phyloP scores from a whole-genome alignment of 2,329 filamentous ascomycete species.

The Cladosporium sp. region DNA sequence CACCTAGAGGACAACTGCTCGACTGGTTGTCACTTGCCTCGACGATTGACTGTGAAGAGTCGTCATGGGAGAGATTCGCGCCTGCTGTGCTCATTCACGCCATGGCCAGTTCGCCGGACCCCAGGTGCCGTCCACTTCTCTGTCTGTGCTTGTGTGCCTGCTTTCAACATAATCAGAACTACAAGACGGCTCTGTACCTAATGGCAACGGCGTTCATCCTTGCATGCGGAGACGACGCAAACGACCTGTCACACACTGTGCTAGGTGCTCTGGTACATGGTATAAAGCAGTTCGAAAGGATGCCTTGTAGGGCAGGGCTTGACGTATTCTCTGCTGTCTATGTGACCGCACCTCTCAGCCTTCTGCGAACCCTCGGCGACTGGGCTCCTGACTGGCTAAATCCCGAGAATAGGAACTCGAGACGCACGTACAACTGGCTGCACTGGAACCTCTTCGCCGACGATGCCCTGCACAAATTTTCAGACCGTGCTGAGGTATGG shows the following conservation, averaged over 20 bases:
- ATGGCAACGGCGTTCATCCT: not conserved
- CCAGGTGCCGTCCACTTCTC: not conserved
- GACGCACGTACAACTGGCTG: constrained; percentile 14
- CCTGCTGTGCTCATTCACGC: not conserved
- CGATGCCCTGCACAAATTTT: not conserved
- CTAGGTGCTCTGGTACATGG: not conserved
- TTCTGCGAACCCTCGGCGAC: not conserved
- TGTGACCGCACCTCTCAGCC: not conserved
- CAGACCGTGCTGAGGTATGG: not conserved
- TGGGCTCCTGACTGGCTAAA: constrained; percentile 17
- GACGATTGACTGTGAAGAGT: not conserved
- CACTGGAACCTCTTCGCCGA: constrained; percentile 10
- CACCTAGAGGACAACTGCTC: not conserved
- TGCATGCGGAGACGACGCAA: not conserved
- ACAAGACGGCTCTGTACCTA: not conserved
- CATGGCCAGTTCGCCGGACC: constrained; percentile 1
- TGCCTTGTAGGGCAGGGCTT: not conserved
- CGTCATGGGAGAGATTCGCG: not conserved
- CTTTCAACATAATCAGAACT: not conserved
- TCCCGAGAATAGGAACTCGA: not conserved
- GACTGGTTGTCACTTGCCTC: constrained; percentile 8
- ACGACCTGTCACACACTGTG: not conserved
- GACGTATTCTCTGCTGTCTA: constrained; percentile 3
- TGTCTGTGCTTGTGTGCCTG: not conserved
- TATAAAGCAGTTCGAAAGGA: constrained; percentile 2